Conservation (phyloP, 225 moss, liverwort and hornwort genomes). For the Lunularia cruciata region DNA sequence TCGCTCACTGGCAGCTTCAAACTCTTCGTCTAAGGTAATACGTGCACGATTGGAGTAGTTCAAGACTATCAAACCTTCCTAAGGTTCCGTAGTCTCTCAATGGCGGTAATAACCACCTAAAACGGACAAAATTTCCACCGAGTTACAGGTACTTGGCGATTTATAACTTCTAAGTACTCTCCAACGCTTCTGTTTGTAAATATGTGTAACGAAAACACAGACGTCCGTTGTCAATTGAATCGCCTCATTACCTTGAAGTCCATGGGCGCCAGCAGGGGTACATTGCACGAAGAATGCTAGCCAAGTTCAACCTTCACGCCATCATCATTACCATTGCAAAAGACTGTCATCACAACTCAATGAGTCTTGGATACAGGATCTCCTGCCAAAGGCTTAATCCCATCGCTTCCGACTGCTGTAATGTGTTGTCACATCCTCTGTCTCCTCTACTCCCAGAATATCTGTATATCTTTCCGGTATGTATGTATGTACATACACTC, state of each 20-base stretch:
- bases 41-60: background rate
- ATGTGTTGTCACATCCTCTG: background rate
- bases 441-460: background rate
- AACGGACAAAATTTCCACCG: background rate
- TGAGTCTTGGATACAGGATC: slow-evolving; percentile 6
- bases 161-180: background rate
- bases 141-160: background rate
- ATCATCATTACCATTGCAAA: background rate
- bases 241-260: slow-evolving; percentile 1
- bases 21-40: background rate
- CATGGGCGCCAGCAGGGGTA: background rate
- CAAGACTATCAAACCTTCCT: background rate
- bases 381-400: background rate
- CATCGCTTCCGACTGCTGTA: background rate
- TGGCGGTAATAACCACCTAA: background rate
- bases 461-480: no score
- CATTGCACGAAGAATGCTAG: background rate
- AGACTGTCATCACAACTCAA: background rate
- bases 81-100: background rate
- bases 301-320: background rate
- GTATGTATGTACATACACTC: no score
- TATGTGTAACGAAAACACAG: background rate
- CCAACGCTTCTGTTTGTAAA: background rate
- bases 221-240: background rate
- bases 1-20: background rate